These are phyloP conservation scores for Bruguiera sexangula DNA, from an alignment of 345 rosid genomes.

Conservation along the genomic window DNA sequence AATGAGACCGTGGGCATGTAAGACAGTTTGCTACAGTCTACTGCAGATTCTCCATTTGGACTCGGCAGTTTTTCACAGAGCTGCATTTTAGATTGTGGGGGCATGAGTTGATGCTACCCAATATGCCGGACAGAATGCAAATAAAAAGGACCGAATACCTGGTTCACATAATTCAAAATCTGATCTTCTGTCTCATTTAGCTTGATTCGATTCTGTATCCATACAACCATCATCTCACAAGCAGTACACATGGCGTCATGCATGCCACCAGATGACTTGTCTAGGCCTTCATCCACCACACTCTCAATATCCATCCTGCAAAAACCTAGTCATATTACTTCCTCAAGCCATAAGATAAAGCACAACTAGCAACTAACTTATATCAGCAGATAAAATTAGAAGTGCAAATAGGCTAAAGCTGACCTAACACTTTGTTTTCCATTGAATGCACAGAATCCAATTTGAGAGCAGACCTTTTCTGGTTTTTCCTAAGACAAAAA, in stretches of 20 bases:
- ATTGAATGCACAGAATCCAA: constrained; percentile 25
- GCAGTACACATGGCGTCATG: constrained; percentile 26
- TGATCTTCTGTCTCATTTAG: constrained; percentile 27
- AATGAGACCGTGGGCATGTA: constrained; percentile 28
- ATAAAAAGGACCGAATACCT: constrained; percentile 6
- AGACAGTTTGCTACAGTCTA: constrained; percentile 26
- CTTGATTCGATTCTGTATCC: constrained; percentile 31
- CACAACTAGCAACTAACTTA: not conserved
- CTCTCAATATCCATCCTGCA: constrained; percentile 27
- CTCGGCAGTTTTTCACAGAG: constrained; percentile 31
- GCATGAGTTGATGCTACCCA: not conserved
- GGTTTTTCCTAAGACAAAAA: constrained; percentile 19
- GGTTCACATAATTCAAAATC: constrained; percentile 20
- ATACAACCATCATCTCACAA: constrained; percentile 34
- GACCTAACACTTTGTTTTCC: constrained; percentile 25
- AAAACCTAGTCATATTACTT: not conserved
- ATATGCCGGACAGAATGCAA: not conserved
- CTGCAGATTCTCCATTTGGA: constrained; percentile 33
- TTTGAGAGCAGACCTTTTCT: constrained; percentile 27
- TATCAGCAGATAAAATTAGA: too few relatives aligned
- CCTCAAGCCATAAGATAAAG: not conserved
- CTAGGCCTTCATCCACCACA: constrained; percentile 20
- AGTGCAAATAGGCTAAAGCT: not conserved
- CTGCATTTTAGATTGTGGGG: constrained; percentile 10
- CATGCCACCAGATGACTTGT: constrained; percentile 14